phyloP scores from a whole-genome alignment of 1,284 basidiomycete species.

The Xerocomus minutiporus region DNA sequence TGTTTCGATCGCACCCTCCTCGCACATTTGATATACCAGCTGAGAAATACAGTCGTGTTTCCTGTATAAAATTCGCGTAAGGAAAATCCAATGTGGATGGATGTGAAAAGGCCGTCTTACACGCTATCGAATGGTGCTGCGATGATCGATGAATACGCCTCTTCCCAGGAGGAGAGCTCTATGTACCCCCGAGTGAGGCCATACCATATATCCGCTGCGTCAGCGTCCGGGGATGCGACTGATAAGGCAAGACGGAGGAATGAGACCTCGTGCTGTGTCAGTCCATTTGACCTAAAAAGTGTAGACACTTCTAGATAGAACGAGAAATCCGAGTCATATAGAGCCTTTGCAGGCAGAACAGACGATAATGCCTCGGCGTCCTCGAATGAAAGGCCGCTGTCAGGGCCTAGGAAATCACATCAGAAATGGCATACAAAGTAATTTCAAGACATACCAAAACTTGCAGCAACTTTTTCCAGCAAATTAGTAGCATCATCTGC shows the following conservation, averaged over 20 bases:
- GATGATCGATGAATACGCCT: slow-evolving; percentile 79
- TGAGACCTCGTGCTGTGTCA: slow-evolving; percentile 59
- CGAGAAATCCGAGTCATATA: slow-evolving; percentile 58
- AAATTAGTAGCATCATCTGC: slow-evolving; percentile 68
- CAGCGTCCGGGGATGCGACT: slow-evolving; percentile 48
- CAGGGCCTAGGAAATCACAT: slow-evolving; percentile 40
- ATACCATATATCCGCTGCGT: slow-evolving; percentile 69
- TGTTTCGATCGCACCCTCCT: slow-evolving; percentile 75
- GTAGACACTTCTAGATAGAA: slow-evolving; percentile 78
- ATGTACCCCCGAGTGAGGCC: slow-evolving; percentile 75
- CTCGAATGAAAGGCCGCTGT: slow-evolving; percentile 51
- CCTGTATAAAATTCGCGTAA: slow-evolving; percentile 40
- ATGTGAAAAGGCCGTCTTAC: slow-evolving; percentile 46
- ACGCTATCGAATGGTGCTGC: slow-evolving; percentile 68
- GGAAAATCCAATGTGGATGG: slow-evolving; percentile 4
- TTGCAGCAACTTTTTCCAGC: slow-evolving; percentile 73
- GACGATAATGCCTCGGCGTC: slow-evolving; percentile 59
- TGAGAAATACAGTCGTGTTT: slow-evolving; percentile 77
- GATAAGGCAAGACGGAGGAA: slow-evolving; percentile 79
- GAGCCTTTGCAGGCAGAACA: slow-evolving; percentile 57
- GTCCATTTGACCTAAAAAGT: slow-evolving; percentile 60
- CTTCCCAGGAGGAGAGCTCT: slow-evolving; percentile 72
- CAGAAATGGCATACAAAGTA: slow-evolving; percentile 5
- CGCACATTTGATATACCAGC: slow-evolving; percentile 90
- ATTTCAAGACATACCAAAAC: slow-evolving; percentile 53